Conservation (phyloP, 2,329 filamentous ascomycete genomes). For the Phialocephala sp. region DNA sequence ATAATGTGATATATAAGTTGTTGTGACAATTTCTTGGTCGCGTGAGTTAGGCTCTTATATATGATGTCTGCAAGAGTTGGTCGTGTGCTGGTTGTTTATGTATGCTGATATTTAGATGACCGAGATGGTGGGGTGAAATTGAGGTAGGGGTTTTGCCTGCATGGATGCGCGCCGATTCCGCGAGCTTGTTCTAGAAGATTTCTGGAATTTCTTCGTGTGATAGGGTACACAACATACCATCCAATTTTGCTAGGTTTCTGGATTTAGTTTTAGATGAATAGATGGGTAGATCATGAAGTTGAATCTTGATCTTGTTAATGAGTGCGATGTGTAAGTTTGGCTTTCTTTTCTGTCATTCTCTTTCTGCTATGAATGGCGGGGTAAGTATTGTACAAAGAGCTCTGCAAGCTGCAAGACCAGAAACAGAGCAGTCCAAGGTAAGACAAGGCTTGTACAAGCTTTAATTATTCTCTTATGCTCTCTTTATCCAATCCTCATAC, state of each 20-base stretch:
- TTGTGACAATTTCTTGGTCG: background rate
- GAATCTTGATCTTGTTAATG: conserved; percentile 59
- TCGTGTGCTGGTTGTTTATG: background rate
- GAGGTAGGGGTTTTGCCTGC: background rate
- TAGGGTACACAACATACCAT: no score
- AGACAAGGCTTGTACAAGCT: background rate
- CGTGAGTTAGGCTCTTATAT: background rate
- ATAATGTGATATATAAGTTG: background rate
- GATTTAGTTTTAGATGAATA: background rate
- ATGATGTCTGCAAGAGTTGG: background rate
- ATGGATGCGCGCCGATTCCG: background rate
- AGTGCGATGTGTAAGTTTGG: conserved; percentile 59
- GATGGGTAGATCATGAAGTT: conserved; percentile 34
- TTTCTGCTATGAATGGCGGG: conserved; percentile 20
- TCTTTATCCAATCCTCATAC: background rate
- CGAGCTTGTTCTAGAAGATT: conserved; percentile 9
- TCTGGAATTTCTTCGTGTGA: no score
- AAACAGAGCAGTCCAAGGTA: background rate
- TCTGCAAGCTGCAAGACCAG: background rate
- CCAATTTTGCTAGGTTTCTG: no score
- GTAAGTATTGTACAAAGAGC: conserved; percentile 9
- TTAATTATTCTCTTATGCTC: background rate
- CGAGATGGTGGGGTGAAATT: background rate
- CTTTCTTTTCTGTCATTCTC: background rate
- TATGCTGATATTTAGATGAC: background rate